These are phyloP conservation scores for Podila clonocystis DNA, from an alignment of 192 early-diverging fungal genomes.

Conservation along the genomic window DNA sequence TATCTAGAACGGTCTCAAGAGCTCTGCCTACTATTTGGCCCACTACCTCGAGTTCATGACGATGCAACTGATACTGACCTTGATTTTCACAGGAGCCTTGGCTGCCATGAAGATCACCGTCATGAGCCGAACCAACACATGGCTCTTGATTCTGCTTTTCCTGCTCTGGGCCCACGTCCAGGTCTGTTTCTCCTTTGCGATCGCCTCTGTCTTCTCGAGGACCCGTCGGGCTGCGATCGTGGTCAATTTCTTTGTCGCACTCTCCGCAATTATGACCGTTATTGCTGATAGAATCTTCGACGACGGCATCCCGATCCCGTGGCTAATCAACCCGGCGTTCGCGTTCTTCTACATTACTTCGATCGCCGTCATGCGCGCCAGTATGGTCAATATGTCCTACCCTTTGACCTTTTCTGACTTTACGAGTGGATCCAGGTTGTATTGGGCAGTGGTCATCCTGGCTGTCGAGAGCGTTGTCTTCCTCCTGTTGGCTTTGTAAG, in stretches of 20 bases:
- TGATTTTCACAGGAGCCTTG: constrained; percentile 24
- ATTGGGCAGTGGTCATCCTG: constrained; percentile 17
- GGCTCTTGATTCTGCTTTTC: constrained; percentile 22
- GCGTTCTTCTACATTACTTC: constrained; percentile 31
- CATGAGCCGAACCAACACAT: constrained; percentile 13
- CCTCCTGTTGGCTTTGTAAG: neutral
- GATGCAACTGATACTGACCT: constrained; percentile 38
- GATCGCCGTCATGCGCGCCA: neutral
- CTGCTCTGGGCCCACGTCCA: constrained; percentile 40
- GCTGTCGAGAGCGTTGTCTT: constrained; percentile 32
- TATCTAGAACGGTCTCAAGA: constrained; percentile 44
- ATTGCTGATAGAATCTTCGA: constrained; percentile 15
- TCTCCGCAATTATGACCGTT: constrained; percentile 27
- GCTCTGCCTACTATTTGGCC: constrained; percentile 13
- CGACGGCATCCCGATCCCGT: constrained; percentile 19
- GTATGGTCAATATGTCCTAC: constrained; percentile 19
- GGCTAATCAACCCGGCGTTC: constrained; percentile 36
- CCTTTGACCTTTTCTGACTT: constrained; percentile 26
- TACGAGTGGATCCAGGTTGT: constrained; percentile 4
- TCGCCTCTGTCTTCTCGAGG: constrained; percentile 27
- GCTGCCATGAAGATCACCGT: constrained; percentile 16
- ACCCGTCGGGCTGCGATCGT: constrained; percentile 28
- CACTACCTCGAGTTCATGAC: constrained; percentile 46
- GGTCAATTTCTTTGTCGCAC: constrained; percentile 39
- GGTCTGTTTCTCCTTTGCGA: constrained; percentile 14